Percentiles rank a stretch among this genome's conserved stretches.
These are phyloP conservation scores for Furcasterigmium furcatum DNA, from an alignment of 2,329 filamentous ascomycete species.

Conservation along the genomic window DNA sequence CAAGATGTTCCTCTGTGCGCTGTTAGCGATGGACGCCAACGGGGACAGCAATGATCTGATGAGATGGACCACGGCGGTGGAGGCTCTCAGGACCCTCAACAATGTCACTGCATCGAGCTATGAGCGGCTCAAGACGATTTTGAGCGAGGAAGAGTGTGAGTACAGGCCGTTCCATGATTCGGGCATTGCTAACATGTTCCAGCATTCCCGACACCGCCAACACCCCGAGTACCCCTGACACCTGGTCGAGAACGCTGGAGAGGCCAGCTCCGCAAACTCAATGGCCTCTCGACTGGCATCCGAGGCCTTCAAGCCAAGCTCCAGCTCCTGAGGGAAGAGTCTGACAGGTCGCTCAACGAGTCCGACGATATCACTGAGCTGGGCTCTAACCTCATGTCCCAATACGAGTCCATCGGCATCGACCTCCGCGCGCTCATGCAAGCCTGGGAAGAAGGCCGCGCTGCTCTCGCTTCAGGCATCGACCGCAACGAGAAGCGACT, in stretches of 20 bases:
- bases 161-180: constrained; percentile 8
- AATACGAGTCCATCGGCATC: constrained; percentile 91
- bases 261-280: constrained; percentile 83
- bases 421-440: constrained; percentile 79
- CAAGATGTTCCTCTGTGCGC: constrained; percentile 83
- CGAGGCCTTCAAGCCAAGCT: constrained; percentile 92
- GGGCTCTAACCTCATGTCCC: constrained; percentile 73
- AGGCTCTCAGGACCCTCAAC: constrained; percentile 68
- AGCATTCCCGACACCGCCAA: constrained; percentile 52
- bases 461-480: constrained; percentile 77
- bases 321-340: constrained; percentile 87
- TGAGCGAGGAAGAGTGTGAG: constrained; percentile 79
- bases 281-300: constrained; percentile 84
- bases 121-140: constrained; percentile 62
- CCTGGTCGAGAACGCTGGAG: constrained; percentile 82
- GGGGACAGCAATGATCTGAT: constrained; percentile 73
- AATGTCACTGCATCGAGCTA: constrained; percentile 59
- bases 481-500: constrained; percentile 74
- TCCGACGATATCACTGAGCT: constrained; percentile 71
- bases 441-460: constrained; percentile 85
- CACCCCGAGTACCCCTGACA: constrained; percentile 59
- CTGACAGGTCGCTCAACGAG: constrained; percentile 73
- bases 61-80: constrained; percentile 75
- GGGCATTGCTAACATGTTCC: constrained; percentile 10
- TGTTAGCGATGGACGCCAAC: constrained; percentile 81